Base-by-base conservation (phyloP, 306 rosid species). In the Trifolium fragiferum region DNA sequence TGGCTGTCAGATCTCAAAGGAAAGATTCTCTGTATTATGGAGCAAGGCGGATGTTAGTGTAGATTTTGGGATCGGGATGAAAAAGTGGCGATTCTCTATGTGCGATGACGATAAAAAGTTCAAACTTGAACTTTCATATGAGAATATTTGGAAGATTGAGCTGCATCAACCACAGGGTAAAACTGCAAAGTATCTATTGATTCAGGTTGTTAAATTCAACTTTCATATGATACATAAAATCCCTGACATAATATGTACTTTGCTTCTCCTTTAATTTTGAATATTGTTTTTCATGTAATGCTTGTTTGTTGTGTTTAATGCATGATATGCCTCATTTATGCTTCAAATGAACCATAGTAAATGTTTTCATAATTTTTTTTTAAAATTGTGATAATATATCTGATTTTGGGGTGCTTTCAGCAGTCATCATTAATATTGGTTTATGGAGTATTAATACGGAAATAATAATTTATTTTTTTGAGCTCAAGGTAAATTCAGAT, bases 71-170 rank as follows among this genome's bases (percentile, higher is more conserved):
- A 69, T 13, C 72, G 76, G 81, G 20, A 76, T 70, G 80, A 84
- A 84, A 61, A 81, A 83, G 63, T 37, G 90, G 38, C 62, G 82
- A 11, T 85, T 88, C 73, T 37, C 49, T 47, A 18, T 89, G 59
- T 89, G 59, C 40, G 37, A 78, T 78, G 2, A 9, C 10, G 0
- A 0, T 40, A 50, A 57, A 62, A 76, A 84, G 21, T 88, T 88
- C 69, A 87, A 77, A 78, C 85, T 92, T 10, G 86, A 77, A 25
- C 87, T 92, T 47, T 84, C 76, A 2, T 88, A 88, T 19, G 93
- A 90, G 75, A 92, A 85, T 66, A 71, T 92, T 43, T 87, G 88
- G 92, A 87, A 92, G 83, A 85, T 86, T 27, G 87, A 88, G 82
- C 75, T 85, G 47, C 85, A 44, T 79, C 63, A 27, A 18, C 89